These are phyloP conservation scores for Penicillium sp. DNA, from an alignment of 2,329 filamentous ascomycete genomes.

Conservation along the genomic window DNA sequence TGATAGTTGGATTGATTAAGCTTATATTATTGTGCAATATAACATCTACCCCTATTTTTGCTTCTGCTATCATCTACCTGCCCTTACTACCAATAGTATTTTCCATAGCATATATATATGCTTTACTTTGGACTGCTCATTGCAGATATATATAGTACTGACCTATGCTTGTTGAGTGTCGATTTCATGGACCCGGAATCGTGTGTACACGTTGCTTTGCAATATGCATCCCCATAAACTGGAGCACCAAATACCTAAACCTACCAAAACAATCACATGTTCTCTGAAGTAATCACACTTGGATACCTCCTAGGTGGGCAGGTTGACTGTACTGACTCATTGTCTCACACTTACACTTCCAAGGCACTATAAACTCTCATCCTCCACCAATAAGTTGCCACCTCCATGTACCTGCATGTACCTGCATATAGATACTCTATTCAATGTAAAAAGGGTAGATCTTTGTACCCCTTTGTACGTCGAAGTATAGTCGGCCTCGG, in stretches of 20 bases:
- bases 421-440: neutral
- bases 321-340: neutral
- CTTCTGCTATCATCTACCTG: neutral
- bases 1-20: neutral
- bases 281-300: neutral
- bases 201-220: rapidly evolving
- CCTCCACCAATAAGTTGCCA: neutral
- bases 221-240: rapidly evolving
- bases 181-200: rapidly evolving
- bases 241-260: neutral
- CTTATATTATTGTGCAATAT: neutral
- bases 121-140: neutral
- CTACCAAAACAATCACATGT: neutral
- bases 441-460: neutral
- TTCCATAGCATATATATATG: neutral
- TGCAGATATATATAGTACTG: no score
- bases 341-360: neutral
- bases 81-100: neutral
- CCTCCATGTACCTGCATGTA: neutral
- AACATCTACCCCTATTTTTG: neutral
- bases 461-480: neutral
- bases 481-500: neutral
- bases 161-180: neutral
- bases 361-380: neutral
- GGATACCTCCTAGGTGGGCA: no score